These are phyloP conservation scores for Cordyceps sp. DNA, from an alignment of 2,329 filamentous ascomycete genomes.

Conservation along the genomic window DNA sequence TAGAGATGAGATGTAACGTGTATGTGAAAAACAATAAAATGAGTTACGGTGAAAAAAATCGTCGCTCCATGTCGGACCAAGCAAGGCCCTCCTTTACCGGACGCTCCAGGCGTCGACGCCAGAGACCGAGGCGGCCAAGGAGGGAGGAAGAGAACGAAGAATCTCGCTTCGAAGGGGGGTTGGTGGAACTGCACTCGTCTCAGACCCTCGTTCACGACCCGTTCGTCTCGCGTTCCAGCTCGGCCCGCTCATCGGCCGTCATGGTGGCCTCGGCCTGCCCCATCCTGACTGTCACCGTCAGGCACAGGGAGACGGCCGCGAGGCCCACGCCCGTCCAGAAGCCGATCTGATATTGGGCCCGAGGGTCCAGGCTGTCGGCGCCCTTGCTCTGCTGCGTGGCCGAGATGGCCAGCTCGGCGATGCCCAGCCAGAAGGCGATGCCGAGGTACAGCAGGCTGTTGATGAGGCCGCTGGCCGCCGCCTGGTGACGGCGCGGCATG, in stretches of 20 bases:
- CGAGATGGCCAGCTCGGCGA: conserved; percentile 48
- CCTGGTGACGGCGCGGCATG: conserved; percentile 49
- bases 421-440: conserved; percentile 54
- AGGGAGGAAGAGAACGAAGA: too few relatives aligned
- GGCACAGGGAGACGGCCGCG: conserved; percentile 29
- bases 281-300: conserved; percentile 41
- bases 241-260: conserved; percentile 37
- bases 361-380: conserved; percentile 17
- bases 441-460: conserved; percentile 57
- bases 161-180: too few relatives aligned
- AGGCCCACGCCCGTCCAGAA: conserved; percentile 50
- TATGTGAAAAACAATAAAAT: too few relatives aligned
- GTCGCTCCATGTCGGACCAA: too few relatives aligned
- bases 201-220: too few relatives aligned
- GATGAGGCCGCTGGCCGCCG: conserved; percentile 53
- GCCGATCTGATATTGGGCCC: conserved; percentile 42
- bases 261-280: conserved; percentile 36
- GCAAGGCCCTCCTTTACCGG: too few relatives aligned
- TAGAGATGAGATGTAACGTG: too few relatives aligned
- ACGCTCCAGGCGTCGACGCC: too few relatives aligned
- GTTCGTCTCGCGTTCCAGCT: conserved; percentile 6
- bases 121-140: too few relatives aligned
- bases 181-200: too few relatives aligned
- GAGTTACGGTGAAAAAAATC: too few relatives aligned
- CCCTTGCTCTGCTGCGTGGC: conserved; percentile 21